Conservation (phyloP, 2,329 filamentous ascomycete genomes). For the Aureobasidium subglaciale region DNA sequence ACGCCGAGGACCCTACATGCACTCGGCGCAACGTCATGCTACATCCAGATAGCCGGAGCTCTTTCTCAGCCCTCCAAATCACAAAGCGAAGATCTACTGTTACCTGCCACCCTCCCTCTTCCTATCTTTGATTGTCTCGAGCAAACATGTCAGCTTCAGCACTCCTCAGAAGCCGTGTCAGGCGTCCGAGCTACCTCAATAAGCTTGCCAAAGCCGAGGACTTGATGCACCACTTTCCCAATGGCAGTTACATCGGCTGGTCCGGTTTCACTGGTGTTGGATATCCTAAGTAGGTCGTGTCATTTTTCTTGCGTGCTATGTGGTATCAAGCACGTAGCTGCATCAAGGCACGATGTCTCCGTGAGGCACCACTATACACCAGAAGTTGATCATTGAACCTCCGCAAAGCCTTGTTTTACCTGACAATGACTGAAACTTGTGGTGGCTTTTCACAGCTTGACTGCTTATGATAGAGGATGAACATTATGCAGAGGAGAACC, state of each 20-base stretch:
- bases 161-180: slow-evolving; percentile 66
- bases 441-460: too few relatives aligned
- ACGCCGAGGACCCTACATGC: background rate
- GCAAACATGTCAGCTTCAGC: slow-evolving; percentile 49
- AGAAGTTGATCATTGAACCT: too few relatives aligned
- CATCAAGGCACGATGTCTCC: too few relatives aligned
- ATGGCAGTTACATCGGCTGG: slow-evolving; percentile 85
- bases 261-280: slow-evolving; percentile 85
- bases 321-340: too few relatives aligned
- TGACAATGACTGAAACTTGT: too few relatives aligned
- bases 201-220: slow-evolving; percentile 77
- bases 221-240: slow-evolving; percentile 71
- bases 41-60: too few relatives aligned
- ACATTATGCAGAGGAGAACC: background rate
- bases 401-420: too few relatives aligned
- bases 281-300: slow-evolving; percentile 64
- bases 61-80: background rate
- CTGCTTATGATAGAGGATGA: too few relatives aligned
- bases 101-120: too few relatives aligned
- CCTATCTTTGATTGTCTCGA: background rate
- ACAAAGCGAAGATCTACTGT: background rate
- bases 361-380: too few relatives aligned
- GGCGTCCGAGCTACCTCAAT: slow-evolving; percentile 68
- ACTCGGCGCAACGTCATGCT: background rate
- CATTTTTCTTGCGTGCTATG: too few relatives aligned